Conservation (phyloP, 345 rosid species). For the Lumnitzera racemosa region DNA sequence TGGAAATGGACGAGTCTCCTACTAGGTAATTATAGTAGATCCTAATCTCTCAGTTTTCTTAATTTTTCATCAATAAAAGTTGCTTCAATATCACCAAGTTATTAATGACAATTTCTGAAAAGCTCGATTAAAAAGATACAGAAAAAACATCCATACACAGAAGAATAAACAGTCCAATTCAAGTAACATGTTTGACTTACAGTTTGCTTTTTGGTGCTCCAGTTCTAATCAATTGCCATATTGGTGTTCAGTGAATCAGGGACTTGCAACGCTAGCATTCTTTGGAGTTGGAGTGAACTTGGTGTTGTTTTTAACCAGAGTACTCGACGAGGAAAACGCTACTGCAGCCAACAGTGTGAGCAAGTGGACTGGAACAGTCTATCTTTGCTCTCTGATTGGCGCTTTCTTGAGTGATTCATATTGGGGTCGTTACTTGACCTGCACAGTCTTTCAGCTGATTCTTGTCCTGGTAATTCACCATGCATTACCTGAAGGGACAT, state of each 20-base stretch:
- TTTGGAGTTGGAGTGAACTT: constrained; percentile 19
- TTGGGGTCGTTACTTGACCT: constrained; percentile 18
- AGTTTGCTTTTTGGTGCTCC: background rate
- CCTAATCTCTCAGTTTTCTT: too few species aligned
- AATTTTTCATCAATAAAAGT: too few species aligned
- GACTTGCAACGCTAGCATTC: constrained; percentile 16
- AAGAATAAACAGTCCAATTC: too few species aligned
- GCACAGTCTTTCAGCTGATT: constrained; percentile 18
- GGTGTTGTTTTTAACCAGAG: constrained; percentile 15
- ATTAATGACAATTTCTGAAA: too few species aligned
- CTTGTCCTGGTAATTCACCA: constrained; percentile 10
- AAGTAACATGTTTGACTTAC: background rate
- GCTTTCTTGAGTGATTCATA: constrained; percentile 19
- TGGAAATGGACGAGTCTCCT: constrained; percentile 15
- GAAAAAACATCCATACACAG: too few species aligned
- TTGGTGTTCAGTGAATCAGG: constrained; percentile 13
- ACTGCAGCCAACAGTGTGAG: constrained; percentile 16
- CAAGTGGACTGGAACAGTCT: constrained; percentile 21
- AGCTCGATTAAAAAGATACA: too few species aligned
- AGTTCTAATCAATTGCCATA: too few species aligned
- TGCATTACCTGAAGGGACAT: too few species aligned
- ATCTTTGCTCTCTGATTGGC: constrained; percentile 14
- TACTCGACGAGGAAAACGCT: constrained; percentile 10
- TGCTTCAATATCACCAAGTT: too few species aligned
- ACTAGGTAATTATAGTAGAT: constrained; percentile 8